Evolutionary conservation across 139 green algal genomes (phyloP).

Genomic region (Coccomyxa sp.): DNA sequence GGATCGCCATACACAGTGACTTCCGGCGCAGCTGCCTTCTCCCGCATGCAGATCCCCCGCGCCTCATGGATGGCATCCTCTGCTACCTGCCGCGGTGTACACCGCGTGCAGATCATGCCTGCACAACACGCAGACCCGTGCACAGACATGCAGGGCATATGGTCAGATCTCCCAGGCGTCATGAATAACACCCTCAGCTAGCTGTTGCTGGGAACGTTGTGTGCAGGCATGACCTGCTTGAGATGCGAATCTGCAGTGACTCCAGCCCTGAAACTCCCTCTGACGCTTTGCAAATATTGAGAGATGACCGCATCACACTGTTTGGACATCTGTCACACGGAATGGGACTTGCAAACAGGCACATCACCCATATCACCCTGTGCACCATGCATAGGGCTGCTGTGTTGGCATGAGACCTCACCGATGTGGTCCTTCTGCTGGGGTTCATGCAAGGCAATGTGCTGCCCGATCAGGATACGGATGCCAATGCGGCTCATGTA

Average conservation of each 20-base stretch:
- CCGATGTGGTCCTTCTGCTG: conserved; percentile 55
- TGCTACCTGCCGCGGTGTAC: conserved; percentile 64
- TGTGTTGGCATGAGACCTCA: not conserved
- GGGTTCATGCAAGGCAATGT: conserved; percentile 89
- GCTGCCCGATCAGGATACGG: conserved; percentile 97
- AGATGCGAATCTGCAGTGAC: no score
- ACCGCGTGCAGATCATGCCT: conserved; percentile 90
- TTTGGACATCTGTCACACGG: not conserved
- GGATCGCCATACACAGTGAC: conserved; percentile 88
- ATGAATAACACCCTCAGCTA: not conserved
- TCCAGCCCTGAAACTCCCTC: no score
- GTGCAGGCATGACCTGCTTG: not conserved
- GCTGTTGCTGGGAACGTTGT: not conserved
- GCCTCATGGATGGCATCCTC: conserved; percentile 92
- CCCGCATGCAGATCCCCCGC: conserved; percentile 84
- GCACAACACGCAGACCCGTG: not conserved
- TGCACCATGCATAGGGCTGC: not conserved
- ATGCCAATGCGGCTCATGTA: conserved; percentile 98
- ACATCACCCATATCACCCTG: not conserved
- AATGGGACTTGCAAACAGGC: not conserved
- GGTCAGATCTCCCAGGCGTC: not conserved
- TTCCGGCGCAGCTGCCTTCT: conserved; percentile 84
- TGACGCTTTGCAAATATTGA: no score
- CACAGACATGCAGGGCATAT: not conserved
- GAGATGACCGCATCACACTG: no score